A percentile compares a stretch with the other conserved stretches of the same genome.
Conservation (phyloP, 768 basidiomycete species). For the Gymnopilus dilepis region DNA sequence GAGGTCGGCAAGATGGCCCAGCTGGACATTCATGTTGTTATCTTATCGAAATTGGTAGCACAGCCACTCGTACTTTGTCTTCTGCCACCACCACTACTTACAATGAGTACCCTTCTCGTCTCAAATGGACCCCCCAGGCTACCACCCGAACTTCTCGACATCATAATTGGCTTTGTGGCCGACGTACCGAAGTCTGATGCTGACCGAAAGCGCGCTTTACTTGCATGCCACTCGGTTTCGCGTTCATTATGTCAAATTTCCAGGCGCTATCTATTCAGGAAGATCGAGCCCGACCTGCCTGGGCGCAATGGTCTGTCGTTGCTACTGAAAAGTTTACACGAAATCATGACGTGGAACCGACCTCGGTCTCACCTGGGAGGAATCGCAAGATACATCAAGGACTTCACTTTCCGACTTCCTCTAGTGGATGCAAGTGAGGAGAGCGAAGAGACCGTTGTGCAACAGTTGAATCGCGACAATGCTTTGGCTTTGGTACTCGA, state of each 20-base stretch:
- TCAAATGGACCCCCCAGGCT: neutral
- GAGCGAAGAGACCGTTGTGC: too few species aligned
- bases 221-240: neutral
- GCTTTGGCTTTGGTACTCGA: too few species aligned
- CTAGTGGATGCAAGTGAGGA: too few species aligned
- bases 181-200: neutral
- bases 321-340: neutral
- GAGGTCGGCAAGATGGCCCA: too few species aligned
- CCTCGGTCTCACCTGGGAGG: neutral
- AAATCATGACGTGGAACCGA: neutral
- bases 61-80: too few species aligned
- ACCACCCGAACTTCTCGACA: neutral
- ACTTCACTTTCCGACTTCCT: too few species aligned
- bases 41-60: too few species aligned
- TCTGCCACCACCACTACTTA: neutral
- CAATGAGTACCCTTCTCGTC: neutral
- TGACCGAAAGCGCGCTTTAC: neutral
- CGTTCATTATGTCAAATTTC: neutral
- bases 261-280: neutral
- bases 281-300: neutral
- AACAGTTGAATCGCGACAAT: too few species aligned
- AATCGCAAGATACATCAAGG: neutral
- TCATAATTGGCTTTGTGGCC: neutral
- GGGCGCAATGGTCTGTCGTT: neutral
- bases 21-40: too few species aligned